These are phyloP conservation scores for Euclidium syriacum DNA, from an alignment of 345 rosid species.

Conservation along the genomic window DNA sequence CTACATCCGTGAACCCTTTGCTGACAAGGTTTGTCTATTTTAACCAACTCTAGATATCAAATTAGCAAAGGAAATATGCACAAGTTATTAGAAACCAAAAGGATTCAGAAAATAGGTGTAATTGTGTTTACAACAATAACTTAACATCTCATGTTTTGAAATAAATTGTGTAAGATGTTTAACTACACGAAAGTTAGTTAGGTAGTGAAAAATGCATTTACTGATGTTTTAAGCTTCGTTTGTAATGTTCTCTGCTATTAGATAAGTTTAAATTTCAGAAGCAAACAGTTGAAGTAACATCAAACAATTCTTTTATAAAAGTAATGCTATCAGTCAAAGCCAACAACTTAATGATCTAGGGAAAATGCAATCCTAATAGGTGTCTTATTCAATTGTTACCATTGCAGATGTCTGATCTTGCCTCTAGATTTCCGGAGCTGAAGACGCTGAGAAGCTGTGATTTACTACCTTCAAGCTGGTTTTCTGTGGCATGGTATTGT, in stretches of 20 bases:
- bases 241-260: not conserved
- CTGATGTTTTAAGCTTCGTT: constrained; percentile 11
- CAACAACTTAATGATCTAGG: not conserved
- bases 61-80: not conserved
- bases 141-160: not conserved
- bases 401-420: constrained; percentile 64
- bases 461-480: constrained; percentile 70
- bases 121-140: not conserved
- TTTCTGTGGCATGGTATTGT: constrained; percentile 87
- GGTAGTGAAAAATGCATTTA: not conserved
- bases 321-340: not conserved
- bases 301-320: not conserved
- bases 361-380: not conserved
- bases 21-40: constrained; percentile 66
- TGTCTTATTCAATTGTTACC: constrained; percentile 3
- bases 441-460: constrained; percentile 69
- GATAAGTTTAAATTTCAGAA: not conserved
- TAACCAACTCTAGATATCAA: not conserved
- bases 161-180: not conserved
- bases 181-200: constrained; percentile 20
- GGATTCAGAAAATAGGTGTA: not conserved
- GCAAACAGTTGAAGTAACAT: constrained; percentile 2
- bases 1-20: constrained; percentile 78
- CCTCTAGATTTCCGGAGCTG: constrained; percentile 56
- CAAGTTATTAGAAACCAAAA: not conserved